phyloP scores from a whole-genome alignment of 192 early-diverging fungal genomes.

The Spizellomyces punctatus region DNA sequence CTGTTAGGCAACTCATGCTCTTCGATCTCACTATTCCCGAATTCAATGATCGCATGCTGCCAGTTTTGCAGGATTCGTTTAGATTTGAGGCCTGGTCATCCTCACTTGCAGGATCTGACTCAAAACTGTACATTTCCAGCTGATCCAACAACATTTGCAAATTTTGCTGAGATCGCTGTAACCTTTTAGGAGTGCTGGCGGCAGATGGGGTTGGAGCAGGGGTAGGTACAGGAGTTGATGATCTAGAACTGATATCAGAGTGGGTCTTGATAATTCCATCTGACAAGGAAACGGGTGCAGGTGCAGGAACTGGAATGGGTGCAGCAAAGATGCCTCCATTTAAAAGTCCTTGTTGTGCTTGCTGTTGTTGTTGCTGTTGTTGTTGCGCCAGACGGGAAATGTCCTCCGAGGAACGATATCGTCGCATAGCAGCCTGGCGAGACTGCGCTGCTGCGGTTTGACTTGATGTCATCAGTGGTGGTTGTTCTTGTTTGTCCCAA shows the following conservation, averaged over 20 bases:
- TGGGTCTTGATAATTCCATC: no score
- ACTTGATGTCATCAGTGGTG: neutral
- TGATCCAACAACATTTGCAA: slow-evolving; percentile 11
- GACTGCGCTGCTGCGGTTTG: neutral
- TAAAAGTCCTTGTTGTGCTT: neutral
- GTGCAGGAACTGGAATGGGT: neutral
- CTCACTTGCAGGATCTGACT: neutral
- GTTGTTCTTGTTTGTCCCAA: neutral
- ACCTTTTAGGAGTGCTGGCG: neutral
- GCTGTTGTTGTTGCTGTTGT: neutral
- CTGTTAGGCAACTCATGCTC: neutral
- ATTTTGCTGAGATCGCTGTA: slow-evolving; percentile 15
- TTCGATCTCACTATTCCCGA: neutral
- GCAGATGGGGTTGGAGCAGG: neutral
- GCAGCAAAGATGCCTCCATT: neutral
- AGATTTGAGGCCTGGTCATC: neutral
- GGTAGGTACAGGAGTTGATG: neutral
- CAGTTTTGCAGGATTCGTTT: neutral
- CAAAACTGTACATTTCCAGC: slow-evolving; percentile 8
- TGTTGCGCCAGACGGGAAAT: neutral
- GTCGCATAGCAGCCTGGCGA: neutral
- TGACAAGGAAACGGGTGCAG: neutral
- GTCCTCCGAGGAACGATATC: slow-evolving; percentile 3
- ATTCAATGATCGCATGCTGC: neutral
- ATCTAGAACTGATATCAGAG: neutral